Evolutionary conservation across 2,329 filamentous ascomycete genomes (phyloP).

Genomic region (Chrysoporthe deuterocubensis): DNA sequence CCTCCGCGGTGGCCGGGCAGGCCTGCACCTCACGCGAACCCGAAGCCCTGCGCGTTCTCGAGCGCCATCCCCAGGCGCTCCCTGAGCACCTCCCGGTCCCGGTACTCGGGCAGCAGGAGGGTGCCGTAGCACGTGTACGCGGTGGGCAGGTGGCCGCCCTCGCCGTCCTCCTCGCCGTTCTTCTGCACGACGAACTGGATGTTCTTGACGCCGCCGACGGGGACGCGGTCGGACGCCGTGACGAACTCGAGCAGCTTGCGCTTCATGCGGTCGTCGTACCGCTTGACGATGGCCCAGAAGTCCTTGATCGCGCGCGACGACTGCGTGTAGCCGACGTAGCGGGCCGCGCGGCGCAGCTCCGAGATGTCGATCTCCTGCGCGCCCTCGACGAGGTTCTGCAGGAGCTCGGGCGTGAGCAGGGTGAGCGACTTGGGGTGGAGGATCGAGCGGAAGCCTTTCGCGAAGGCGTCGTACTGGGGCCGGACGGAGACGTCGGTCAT

Average conservation of each 20-base stretch:
- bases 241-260: slow-evolving; percentile 87
- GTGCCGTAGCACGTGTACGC: slow-evolving; percentile 94
- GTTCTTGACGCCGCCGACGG: slow-evolving; percentile 81
- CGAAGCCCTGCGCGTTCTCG: slow-evolving; percentile 88
- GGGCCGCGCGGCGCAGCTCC: slow-evolving; percentile 71
- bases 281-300: slow-evolving; percentile 83
- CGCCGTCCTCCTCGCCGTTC: slow-evolving; percentile 66
- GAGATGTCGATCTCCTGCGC: slow-evolving; percentile 77
- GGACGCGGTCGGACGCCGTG: slow-evolving; percentile 88
- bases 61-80: slow-evolving; percentile 83
- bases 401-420: slow-evolving; percentile 70
- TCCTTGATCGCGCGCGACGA: slow-evolving; percentile 71
- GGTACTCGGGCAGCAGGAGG: slow-evolving; percentile 83
- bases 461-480: slow-evolving; percentile 80
- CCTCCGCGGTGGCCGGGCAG: too few species aligned
- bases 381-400: slow-evolving; percentile 84
- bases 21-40: slow-evolving; percentile 62
- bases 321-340: slow-evolving; percentile 81
- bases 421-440: slow-evolving; percentile 71
- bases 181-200: slow-evolving; percentile 83
- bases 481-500: slow-evolving; percentile 77
- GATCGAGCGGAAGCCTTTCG: slow-evolving; percentile 77
- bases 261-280: slow-evolving; percentile 70
- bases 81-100: slow-evolving; percentile 68
- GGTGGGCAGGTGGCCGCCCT: slow-evolving; percentile 70